Evolutionary conservation across 805 yeast genomes (phyloP).

Genomic region (Blastobotrys mokoenaii): DNA sequence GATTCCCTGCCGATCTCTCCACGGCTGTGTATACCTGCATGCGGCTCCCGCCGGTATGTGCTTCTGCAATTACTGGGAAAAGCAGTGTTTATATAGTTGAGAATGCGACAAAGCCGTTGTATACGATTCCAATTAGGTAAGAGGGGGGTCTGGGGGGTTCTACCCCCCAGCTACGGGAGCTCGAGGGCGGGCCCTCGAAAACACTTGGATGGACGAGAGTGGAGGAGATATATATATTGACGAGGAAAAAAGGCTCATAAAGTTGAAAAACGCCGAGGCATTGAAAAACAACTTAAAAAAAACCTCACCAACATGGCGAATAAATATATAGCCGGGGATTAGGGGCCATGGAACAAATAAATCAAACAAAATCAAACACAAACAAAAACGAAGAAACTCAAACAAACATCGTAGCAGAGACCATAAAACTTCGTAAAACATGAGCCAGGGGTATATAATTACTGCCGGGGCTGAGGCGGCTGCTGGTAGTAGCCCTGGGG

Average conservation of each 20-base stretch:
- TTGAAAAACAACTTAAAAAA: conserved; percentile 2
- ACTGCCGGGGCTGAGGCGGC: conserved; percentile 8
- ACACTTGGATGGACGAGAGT: not conserved
- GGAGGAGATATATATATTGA: conserved; percentile 6
- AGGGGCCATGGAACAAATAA: conserved; percentile 7
- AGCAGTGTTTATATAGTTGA: too few species aligned
- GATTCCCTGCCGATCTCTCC: too few species aligned
- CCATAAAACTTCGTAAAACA: not conserved
- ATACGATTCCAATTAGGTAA: too few species aligned
- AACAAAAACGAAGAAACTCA: not conserved
- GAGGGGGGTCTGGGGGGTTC: too few species aligned
- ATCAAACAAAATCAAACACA: conserved; percentile 11
- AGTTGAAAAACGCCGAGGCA: conserved; percentile 8
- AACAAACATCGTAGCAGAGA: not conserved
- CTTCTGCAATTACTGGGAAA: too few species aligned
- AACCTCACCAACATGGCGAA: conserved; percentile 5
- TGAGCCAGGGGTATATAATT: not conserved
- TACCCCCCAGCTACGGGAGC: too few species aligned
- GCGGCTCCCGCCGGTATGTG: too few species aligned
- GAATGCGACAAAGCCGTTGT: too few species aligned
- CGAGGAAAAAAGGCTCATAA: conserved; percentile 14
- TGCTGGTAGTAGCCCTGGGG: conserved; percentile 11
- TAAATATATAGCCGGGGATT: conserved; percentile 10
- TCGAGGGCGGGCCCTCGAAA: not conserved
- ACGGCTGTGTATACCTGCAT: too few species aligned